Conservation (phyloP, 2,329 filamentous ascomycete species). For the Thelonectria discophora region DNA sequence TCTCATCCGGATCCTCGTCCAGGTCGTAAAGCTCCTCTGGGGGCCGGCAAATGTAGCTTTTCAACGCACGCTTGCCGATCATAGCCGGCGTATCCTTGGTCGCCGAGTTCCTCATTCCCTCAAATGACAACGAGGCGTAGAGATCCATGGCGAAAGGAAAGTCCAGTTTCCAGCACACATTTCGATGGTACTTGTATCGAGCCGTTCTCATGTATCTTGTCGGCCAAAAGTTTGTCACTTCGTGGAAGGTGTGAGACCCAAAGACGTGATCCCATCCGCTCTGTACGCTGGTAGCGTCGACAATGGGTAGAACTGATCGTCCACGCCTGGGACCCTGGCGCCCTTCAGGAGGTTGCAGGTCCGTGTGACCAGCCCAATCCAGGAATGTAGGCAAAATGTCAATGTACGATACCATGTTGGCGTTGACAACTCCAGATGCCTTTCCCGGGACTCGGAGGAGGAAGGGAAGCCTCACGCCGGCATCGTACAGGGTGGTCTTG, state of each 20-base stretch:
- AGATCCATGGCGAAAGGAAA: constrained; percentile 59
- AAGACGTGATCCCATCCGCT: constrained; percentile 51
- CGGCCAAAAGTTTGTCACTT: constrained; percentile 60
- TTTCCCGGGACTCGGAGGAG: constrained; percentile 49
- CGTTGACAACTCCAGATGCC: constrained; percentile 45
- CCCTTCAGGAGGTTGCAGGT: constrained; percentile 21
- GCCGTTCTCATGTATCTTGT: constrained; percentile 56
- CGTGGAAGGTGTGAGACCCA: constrained; percentile 62
- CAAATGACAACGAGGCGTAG: constrained; percentile 54
- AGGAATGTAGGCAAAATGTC: constrained; percentile 57
- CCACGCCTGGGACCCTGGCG: constrained; percentile 39
- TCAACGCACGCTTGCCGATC: constrained; percentile 51
- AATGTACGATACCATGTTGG: constrained; percentile 56
- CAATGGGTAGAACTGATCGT: constrained; percentile 51
- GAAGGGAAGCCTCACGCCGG: constrained; percentile 55
- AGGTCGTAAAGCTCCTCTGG: constrained; percentile 59
- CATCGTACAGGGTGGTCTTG: constrained; percentile 60
- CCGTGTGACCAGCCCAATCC: constrained; percentile 48
- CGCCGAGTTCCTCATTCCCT: constrained; percentile 53
- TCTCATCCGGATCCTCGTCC: constrained; percentile 54
- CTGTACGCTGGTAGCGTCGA: constrained; percentile 33
- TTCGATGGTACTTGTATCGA: constrained; percentile 60
- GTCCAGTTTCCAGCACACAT: constrained; percentile 58
- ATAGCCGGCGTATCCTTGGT: constrained; percentile 18
- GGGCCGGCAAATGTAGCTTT: constrained; percentile 54